A percentile compares a stretch with the other conserved stretches of the same genome.
Conservation (phyloP, 2,329 filamentous ascomycete species). For the Mariannaea sp. region DNA sequence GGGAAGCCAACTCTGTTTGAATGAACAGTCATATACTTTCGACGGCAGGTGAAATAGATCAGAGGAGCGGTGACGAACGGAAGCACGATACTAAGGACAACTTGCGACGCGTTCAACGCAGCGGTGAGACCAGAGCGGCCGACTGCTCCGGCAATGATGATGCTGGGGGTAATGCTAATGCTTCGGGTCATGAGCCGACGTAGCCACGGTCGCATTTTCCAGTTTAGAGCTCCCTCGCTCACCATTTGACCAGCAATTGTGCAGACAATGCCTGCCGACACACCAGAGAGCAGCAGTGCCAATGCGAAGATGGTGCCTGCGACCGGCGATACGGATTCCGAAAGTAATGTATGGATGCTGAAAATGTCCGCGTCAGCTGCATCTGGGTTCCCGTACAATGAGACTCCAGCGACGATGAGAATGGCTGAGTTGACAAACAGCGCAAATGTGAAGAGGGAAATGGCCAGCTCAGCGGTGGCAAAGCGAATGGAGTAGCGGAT, state of each 20-base stretch:
- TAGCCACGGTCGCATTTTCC: slow-evolving; percentile 77
- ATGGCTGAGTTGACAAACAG: slow-evolving; percentile 85
- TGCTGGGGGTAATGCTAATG: slow-evolving; percentile 80
- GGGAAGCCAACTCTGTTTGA: slow-evolving; percentile 48
- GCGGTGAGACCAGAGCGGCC: slow-evolving; percentile 71
- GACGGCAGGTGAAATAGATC: slow-evolving; percentile 82
- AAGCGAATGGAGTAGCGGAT: slow-evolving; percentile 76
- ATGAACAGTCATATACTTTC: slow-evolving; percentile 77
- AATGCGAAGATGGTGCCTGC: slow-evolving; percentile 86
- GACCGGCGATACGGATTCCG: slow-evolving; percentile 68
- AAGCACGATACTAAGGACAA: slow-evolving; percentile 76
- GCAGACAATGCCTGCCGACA: slow-evolving; percentile 84
- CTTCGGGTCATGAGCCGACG: slow-evolving; percentile 76
- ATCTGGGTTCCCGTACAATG: slow-evolving; percentile 66
- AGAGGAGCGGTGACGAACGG: slow-evolving; percentile 84
- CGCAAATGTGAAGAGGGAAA: slow-evolving; percentile 81
- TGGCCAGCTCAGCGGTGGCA: slow-evolving; percentile 69
- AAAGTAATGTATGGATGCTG: slow-evolving; percentile 76
- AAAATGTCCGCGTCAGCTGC: slow-evolving; percentile 78
- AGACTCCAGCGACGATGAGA: slow-evolving; percentile 79
- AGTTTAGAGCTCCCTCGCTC: slow-evolving; percentile 78
- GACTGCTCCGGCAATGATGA: slow-evolving; percentile 81
- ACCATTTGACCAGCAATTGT: slow-evolving; percentile 92
- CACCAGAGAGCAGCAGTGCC: slow-evolving; percentile 77
- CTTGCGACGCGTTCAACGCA: slow-evolving; percentile 77